A percentile compares a stretch with the other conserved stretches of the same genome.
Conservation (phyloP, 805 yeast genomes). For the Candida glaebosa region DNA sequence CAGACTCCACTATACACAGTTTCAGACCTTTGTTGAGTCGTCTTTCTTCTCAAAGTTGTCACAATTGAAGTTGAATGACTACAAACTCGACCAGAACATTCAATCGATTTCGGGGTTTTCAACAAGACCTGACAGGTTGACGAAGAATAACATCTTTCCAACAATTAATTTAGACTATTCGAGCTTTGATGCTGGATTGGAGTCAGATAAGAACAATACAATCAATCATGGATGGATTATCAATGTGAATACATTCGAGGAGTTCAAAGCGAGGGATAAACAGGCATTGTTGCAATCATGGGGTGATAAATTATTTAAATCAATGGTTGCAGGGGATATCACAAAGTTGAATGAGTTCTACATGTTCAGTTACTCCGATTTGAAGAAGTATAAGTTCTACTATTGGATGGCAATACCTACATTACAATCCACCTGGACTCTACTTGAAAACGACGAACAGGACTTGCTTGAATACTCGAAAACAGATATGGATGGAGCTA, state of each 20-base stretch:
- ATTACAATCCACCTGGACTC: conserved; percentile 50
- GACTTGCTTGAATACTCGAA: background rate
- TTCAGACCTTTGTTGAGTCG: conserved; percentile 77
- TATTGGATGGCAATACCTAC: conserved; percentile 90
- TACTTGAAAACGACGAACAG: conserved; percentile 7
- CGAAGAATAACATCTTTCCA: conserved; percentile 33
- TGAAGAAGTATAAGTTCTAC: conserved; percentile 81
- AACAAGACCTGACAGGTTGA: conserved; percentile 31
- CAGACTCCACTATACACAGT: conserved; percentile 40
- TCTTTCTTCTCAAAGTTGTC: conserved; percentile 80
- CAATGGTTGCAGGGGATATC: conserved; percentile 29
- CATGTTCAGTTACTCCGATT: conserved; percentile 72
- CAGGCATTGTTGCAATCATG: conserved; percentile 45
- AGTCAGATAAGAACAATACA: conserved; percentile 12
- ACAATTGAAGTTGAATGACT: conserved; percentile 66
- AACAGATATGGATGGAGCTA: background rate
- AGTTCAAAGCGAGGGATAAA: conserved; percentile 72
- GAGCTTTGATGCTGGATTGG: conserved; percentile 20
- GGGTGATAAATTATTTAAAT: conserved; percentile 23
- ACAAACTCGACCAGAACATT: conserved; percentile 56
- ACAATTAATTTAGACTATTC: conserved; percentile 31
- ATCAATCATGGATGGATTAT: conserved; percentile 31
- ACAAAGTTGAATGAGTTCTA: conserved; percentile 28
- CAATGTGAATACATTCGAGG: conserved; percentile 83
- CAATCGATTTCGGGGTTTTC: conserved; percentile 43